Percentiles rank a stretch among this genome's conserved stretches.
These are phyloP conservation scores for Posidonia australis DNA, from an alignment of 106 monocot species.

Conservation along the genomic window DNA sequence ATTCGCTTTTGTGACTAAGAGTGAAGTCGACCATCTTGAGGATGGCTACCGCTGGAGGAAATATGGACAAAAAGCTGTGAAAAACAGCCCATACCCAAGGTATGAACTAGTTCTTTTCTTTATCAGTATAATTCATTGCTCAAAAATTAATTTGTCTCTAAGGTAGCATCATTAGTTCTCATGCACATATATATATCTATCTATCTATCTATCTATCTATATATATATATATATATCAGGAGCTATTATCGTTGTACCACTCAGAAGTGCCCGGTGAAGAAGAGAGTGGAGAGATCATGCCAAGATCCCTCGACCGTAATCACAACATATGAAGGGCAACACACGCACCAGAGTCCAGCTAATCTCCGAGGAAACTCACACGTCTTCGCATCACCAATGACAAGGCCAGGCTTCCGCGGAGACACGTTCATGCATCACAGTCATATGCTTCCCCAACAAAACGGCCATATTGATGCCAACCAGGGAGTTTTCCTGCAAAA, in stretches of 20 bases:
- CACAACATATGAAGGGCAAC: slow-evolving; percentile 90
- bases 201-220: too few relatives aligned
- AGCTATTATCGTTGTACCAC: slow-evolving; percentile 93
- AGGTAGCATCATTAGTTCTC: too few relatives aligned
- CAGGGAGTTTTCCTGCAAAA: slow-evolving; percentile 4
- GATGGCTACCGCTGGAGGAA: slow-evolving; percentile 96
- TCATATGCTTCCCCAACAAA: not conserved
- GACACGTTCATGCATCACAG: slow-evolving; percentile 22
- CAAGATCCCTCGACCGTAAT: slow-evolving; percentile 69
- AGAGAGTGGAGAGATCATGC: slow-evolving; percentile 71
- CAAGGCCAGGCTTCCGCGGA: slow-evolving; percentile 14
- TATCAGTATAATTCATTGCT: too few relatives aligned
- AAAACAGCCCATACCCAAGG: slow-evolving; percentile 96
- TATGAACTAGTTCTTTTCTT: too few relatives aligned
- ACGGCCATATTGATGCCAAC: not conserved
- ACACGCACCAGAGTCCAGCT: slow-evolving; percentile 64
- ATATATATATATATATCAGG: slow-evolving; percentile 26
- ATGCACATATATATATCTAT: not conserved
- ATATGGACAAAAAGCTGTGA: slow-evolving; percentile 95
- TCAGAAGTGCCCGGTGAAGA: slow-evolving; percentile 80
- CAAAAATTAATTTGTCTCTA: too few relatives aligned
- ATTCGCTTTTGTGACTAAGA: slow-evolving; percentile 90
- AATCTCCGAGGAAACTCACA: slow-evolving; percentile 39
- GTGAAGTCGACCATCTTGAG: slow-evolving; percentile 87
- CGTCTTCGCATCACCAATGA: slow-evolving; percentile 11